Base-by-base conservation (phyloP, 176 grass and related monocot genomes). In the Rhipidocladum racemiflorum region DNA sequence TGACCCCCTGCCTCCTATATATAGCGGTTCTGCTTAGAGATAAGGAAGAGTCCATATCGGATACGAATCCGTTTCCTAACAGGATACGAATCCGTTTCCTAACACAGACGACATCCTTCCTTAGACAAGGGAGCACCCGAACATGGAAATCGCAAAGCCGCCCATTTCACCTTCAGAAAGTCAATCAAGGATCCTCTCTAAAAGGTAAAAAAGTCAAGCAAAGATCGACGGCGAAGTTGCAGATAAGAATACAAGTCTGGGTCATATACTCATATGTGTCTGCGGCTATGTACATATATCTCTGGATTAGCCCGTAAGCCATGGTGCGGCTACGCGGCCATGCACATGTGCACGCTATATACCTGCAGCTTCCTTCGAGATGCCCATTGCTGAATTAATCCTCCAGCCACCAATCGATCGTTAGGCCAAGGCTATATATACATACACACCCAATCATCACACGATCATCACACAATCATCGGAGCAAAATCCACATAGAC, bases 251-350 rank as follows among this genome's bases (percentile, higher is more conserved):
- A 30, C n/a, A n/a, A 35, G 46, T 32, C 13, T 7, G 10, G 4
- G 2, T 4, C 6, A 17, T 46, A 85, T n/a, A n/a, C n/a, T n/a
- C n/a, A n/a, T n/a, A n/a, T n/a, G n/a, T n/a, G n/a, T n/a, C n/a
- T n/a, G n/a, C n/a, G n/a, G 30, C 40, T 71, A 74, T 85, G 3
- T 34, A n/a, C 61, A 38, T 70, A 2, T 60, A n/a, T 72, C 30
- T 30, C 53, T n/a, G n/a, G 76, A 86, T 44, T 86, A 35, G 13
- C 16, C 84, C 57, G 17, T 44, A 86, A 80, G 76, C 32, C 43
- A 65, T 79, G 84, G 18, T 25, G 68, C 55, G 34, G 75, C 75
- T 36, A 49, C 20, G 20, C 36, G 3, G 13, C 48, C 24, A 57
- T 59, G 48, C 46, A 3, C 61, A 51, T 50, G 15, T 49, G 65